Conservation (phyloP, 208 protist genomes). For the Herpetomonas samuelpessoai region DNA sequence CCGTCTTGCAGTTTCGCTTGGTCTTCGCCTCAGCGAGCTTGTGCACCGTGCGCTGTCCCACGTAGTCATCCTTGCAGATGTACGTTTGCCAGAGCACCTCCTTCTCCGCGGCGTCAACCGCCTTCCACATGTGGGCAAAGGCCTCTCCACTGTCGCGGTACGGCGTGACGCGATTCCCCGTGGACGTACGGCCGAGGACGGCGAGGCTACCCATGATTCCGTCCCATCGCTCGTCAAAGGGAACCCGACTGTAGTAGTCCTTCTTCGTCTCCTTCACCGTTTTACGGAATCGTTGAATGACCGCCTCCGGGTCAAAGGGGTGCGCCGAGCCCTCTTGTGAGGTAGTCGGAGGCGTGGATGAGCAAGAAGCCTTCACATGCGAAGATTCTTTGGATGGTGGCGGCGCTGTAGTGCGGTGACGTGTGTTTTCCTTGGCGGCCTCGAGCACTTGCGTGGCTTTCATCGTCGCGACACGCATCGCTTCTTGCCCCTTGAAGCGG, state of each 20-base stretch:
- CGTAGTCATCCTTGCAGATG: constrained; percentile 90
- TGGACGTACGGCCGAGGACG: constrained; percentile 60
- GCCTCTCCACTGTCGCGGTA: constrained; percentile 76
- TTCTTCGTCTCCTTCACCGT: constrained; percentile 16
- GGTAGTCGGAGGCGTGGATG: not conserved
- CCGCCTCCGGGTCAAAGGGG: constrained; percentile 24
- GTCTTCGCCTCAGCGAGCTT: constrained; percentile 63
- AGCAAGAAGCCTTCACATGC: too few species aligned
- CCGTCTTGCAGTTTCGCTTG: constrained; percentile 64
- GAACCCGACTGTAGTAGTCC: constrained; percentile 31
- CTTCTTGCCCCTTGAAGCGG: not conserved
- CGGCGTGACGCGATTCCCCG: constrained; percentile 55
- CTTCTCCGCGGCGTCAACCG: constrained; percentile 63
- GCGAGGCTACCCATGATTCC: constrained; percentile 52
- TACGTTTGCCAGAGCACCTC: constrained; percentile 92
- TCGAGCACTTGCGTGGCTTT: not conserved
- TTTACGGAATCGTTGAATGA: constrained; percentile 14
- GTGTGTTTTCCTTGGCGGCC: not conserved
- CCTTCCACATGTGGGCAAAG: constrained; percentile 86
- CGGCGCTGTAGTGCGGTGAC: too few species aligned
- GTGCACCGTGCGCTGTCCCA: constrained; percentile 66
- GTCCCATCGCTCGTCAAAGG: constrained; percentile 80
- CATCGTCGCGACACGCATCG: not conserved
- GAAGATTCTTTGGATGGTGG: too few species aligned
- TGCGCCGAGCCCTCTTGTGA: too few species aligned